Conservation (phyloP, 192 early-diverging fungal genomes). For the Coemansia sp. region DNA sequence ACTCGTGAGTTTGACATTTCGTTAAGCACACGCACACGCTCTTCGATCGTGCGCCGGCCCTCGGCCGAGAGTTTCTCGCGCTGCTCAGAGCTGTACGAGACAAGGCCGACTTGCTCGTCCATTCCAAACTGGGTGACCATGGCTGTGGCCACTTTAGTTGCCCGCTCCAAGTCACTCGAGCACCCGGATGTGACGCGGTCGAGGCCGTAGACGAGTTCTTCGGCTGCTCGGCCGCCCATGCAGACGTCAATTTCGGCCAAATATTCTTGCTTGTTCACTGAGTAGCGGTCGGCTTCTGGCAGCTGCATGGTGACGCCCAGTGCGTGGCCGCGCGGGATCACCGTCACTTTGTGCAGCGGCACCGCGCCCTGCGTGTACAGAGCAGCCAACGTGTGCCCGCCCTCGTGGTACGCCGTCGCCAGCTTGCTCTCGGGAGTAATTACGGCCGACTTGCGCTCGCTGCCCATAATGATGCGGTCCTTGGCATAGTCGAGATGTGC, state of each 20-base stretch:
- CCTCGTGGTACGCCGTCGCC: slow-evolving; percentile 97
- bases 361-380: slow-evolving; percentile 93
- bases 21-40: slow-evolving; percentile 77
- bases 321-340: slow-evolving; percentile 89
- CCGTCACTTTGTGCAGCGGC: slow-evolving; percentile 97
- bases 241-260: slow-evolving; percentile 89
- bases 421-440: slow-evolving; percentile 85
- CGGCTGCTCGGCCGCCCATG: slow-evolving; percentile 98
- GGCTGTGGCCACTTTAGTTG: slow-evolving; percentile 81
- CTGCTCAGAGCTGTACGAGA: slow-evolving; percentile 76
- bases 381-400: slow-evolving; percentile 94
- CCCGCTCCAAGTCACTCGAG: slow-evolving; percentile 86
- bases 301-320: slow-evolving; percentile 86
- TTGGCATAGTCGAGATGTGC: slow-evolving; percentile 95
- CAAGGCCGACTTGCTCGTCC: slow-evolving; percentile 89
- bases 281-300: slow-evolving; percentile 87
- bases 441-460: slow-evolving; percentile 89
- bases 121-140: slow-evolving; percentile 95
- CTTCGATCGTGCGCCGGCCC: slow-evolving; percentile 82
- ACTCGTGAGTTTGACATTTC: slow-evolving; percentile 73
- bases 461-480: slow-evolving; percentile 98
- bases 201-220: slow-evolving; percentile 92
- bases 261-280: slow-evolving; percentile 78
- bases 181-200: slow-evolving; percentile 96
- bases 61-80: slow-evolving; percentile 66